phyloP scores from a whole-genome alignment of 805 yeast genomes.

The Wickerhamomyces subpelliculosus region DNA sequence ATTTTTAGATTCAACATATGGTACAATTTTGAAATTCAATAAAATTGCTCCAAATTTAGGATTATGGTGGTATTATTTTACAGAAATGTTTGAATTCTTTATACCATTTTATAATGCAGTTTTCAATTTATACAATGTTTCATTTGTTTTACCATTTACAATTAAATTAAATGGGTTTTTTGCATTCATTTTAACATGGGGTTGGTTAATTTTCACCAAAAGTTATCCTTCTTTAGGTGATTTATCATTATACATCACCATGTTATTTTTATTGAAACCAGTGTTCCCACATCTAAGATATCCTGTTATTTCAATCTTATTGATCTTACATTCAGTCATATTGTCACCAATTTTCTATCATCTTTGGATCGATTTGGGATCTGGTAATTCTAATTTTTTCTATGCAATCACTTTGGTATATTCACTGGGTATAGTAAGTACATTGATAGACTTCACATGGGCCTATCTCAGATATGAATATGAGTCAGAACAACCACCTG shows the following conservation, averaged over 20 bases:
- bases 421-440: conserved; percentile 59
- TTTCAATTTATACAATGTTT: conserved; percentile 66
- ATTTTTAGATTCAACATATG: conserved; percentile 50
- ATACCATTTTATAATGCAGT: conserved; percentile 75
- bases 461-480: conserved; percentile 27
- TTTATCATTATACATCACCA: conserved; percentile 45
- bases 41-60: conserved; percentile 89
- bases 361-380: conserved; percentile 89
- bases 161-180: conserved; percentile 65
- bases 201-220: conserved; percentile 58
- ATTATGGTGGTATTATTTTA: conserved; percentile 97
- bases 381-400: conserved; percentile 94
- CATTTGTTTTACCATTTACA: conserved; percentile 69
- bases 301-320: conserved; percentile 41
- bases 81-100: conserved; percentile 90
- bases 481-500: too few species aligned
- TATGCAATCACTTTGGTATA: conserved; percentile 87
- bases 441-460: conserved; percentile 78
- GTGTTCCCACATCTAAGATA: conserved; percentile 39
- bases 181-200: conserved; percentile 41
- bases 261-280: conserved; percentile 42
- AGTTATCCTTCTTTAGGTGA: conserved; percentile 87
- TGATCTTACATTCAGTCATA: conserved; percentile 50
- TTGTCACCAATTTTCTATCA: conserved; percentile 87
- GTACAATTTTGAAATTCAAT: conserved; percentile 48